phyloP scores from a whole-genome alignment of 202 grass and related monocot genomes.

The Setaria viridis region DNA sequence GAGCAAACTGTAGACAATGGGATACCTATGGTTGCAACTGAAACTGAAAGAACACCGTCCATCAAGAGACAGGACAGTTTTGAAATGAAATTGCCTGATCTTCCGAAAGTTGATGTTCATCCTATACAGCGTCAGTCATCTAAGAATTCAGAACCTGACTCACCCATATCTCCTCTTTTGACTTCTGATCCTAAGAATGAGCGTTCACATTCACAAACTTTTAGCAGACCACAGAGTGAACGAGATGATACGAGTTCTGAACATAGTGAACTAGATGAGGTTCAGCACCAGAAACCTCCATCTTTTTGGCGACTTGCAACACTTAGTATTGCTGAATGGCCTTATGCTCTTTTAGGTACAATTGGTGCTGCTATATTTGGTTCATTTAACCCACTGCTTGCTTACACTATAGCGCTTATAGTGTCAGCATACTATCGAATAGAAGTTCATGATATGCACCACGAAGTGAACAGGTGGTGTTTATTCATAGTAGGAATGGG shows the following conservation, averaged over 20 bases:
- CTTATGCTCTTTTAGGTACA: slow-evolving; percentile 97
- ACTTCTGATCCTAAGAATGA: slow-evolving; percentile 94
- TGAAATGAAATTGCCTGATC: slow-evolving; percentile 85
- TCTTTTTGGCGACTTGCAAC: slow-evolving; percentile 95
- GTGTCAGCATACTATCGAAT: slow-evolving; percentile 91
- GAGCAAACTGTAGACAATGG: slow-evolving; percentile 71
- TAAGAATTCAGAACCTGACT: slow-evolving; percentile 90
- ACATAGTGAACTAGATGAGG: slow-evolving; percentile 65
- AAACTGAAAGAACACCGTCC: slow-evolving; percentile 71
- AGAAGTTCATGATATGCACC: slow-evolving; percentile 62
- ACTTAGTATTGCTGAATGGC: slow-evolving; percentile 98
- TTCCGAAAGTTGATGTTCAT: slow-evolving; percentile 94
- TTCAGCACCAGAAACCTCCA: slow-evolving; percentile 70
- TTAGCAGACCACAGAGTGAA: slow-evolving; percentile 74
- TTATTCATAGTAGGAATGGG: slow-evolving; percentile 99
- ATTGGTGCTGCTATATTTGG: slow-evolving; percentile 97
- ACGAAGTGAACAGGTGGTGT: slow-evolving; percentile 96
- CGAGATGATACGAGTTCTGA: slow-evolving; percentile 62
- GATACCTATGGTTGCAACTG: slow-evolving; percentile 57
- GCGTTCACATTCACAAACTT: slow-evolving; percentile 96
- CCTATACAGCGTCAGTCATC: slow-evolving; percentile 79
- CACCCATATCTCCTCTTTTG: slow-evolving; percentile 95
- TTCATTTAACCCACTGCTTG: slow-evolving; percentile 95
- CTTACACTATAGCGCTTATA: slow-evolving; percentile 92
- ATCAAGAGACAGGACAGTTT: slow-evolving; percentile 93